Conservation (phyloP, 768 basidiomycete genomes). For the Gloeostereum incarnatum region DNA sequence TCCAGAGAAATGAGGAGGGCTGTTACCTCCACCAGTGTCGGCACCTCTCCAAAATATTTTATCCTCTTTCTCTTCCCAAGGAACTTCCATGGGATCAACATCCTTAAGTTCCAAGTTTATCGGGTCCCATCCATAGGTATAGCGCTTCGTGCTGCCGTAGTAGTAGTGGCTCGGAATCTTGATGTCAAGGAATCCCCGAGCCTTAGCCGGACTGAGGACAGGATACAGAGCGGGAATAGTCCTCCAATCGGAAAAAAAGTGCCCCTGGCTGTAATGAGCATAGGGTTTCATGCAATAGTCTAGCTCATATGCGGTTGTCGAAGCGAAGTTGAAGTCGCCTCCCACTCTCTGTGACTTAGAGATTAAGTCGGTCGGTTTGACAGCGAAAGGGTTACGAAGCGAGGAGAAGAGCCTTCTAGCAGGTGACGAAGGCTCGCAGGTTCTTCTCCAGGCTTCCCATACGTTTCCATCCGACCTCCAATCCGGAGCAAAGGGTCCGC, state of each 20-base stretch:
- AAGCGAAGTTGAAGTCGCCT: slow-evolving; percentile 59
- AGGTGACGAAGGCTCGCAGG: slow-evolving; percentile 69
- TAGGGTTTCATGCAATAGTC: slow-evolving; percentile 81
- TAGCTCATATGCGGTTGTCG: slow-evolving; percentile 48
- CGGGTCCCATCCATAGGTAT: slow-evolving; percentile 90
- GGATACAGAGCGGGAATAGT: slow-evolving; percentile 86
- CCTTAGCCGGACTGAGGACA: slow-evolving; percentile 87
- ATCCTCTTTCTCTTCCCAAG: slow-evolving; percentile 86
- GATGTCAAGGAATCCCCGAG: slow-evolving; percentile 80
- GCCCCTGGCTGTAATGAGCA: slow-evolving; percentile 82
- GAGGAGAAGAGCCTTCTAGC: slow-evolving; percentile 83
- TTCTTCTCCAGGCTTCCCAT: slow-evolving; percentile 94
- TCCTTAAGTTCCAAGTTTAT: slow-evolving; percentile 63
- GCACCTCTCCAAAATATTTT: slow-evolving; percentile 94
- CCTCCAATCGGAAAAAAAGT: slow-evolving; percentile 97
- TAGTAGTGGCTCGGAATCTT: slow-evolving; percentile 97
- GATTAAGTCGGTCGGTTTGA: slow-evolving; percentile 23
- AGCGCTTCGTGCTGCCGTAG: slow-evolving; percentile 68
- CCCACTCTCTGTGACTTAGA: no score
- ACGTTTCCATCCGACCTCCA: slow-evolving; percentile 81
- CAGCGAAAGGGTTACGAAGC: slow-evolving; percentile 33
- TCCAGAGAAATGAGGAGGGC: slow-evolving; percentile 73
- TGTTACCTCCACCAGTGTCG: slow-evolving; percentile 89
- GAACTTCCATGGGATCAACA: slow-evolving; percentile 76
- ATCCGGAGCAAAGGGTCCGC: slow-evolving; percentile 63